Conservation (phyloP, 2,329 filamentous ascomycete species). For the Diaporthe amygdali region DNA sequence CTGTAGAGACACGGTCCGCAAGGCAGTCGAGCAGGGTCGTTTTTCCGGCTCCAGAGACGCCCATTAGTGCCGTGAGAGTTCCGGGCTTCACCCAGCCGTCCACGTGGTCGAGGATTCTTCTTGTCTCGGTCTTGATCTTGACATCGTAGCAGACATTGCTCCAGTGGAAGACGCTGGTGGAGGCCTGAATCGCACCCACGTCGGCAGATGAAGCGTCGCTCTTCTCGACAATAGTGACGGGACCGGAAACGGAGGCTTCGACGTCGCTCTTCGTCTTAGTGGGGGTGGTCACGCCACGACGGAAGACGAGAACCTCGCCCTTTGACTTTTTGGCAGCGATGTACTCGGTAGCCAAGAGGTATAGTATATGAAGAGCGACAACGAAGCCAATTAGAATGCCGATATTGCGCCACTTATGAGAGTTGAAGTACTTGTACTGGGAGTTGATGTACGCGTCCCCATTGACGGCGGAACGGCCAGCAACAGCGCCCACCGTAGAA, state of each 20-base stretch:
- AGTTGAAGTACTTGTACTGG: constrained; percentile 61
- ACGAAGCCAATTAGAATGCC: constrained; percentile 72
- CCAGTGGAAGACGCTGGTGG: constrained; percentile 27
- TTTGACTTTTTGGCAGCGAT: constrained; percentile 74
- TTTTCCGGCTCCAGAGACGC: constrained; percentile 74
- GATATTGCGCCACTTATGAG: constrained; percentile 73
- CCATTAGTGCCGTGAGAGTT: constrained; percentile 32
- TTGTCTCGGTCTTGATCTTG: constrained; percentile 25
- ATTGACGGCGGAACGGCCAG: constrained; percentile 57
- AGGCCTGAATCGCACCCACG: constrained; percentile 23
- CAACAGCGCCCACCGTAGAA: constrained; percentile 60
- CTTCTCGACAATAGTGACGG: constrained; percentile 47
- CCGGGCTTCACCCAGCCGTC: constrained; percentile 28
- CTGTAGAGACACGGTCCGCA: constrained; percentile 72
- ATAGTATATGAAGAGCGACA: constrained; percentile 62
- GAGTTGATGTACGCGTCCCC: constrained; percentile 63
- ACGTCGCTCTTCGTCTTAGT: constrained; percentile 67
- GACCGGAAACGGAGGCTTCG: constrained; percentile 56
- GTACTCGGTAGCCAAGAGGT: constrained; percentile 70
- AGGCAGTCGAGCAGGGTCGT: constrained; percentile 74
- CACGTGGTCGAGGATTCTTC: constrained; percentile 24
- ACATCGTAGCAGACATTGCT: constrained; percentile 27
- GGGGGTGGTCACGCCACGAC: constrained; percentile 65
- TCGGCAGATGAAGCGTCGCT: constrained; percentile 41
- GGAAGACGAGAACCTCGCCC: constrained; percentile 78